phyloP scores from a whole-genome alignment of 2,329 filamentous ascomycete species.

The Beauveria sp. region DNA sequence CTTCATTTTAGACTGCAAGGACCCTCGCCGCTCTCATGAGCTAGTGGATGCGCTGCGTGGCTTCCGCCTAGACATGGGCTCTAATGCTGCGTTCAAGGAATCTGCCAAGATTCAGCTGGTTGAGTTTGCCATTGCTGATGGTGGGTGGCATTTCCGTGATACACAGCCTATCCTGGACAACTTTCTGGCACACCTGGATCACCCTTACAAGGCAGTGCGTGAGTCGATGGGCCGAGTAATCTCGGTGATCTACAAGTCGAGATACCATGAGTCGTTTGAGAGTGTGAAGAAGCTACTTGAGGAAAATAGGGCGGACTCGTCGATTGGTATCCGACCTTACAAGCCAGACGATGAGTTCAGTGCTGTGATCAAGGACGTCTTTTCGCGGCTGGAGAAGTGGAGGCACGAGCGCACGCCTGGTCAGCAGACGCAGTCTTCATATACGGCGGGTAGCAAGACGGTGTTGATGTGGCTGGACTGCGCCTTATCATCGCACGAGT shows the following conservation, averaged over 20 bases:
- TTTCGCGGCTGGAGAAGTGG: constrained; percentile 78
- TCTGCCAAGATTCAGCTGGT: constrained; percentile 91
- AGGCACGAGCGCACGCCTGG: constrained; percentile 75
- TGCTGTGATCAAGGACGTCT: constrained; percentile 64
- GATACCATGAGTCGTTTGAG: constrained; percentile 90
- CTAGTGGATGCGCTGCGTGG: constrained; percentile 73
- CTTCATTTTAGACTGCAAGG: constrained; percentile 78
- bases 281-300: constrained; percentile 69
- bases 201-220: constrained; percentile 95
- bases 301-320: constrained; percentile 70
- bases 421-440: constrained; percentile 87
- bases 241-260: constrained; percentile 78
- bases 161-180: constrained; percentile 83
- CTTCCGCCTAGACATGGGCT: constrained; percentile 88
- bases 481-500: constrained; percentile 85
- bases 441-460: constrained; percentile 94
- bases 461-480: constrained; percentile 92
- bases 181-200: constrained; percentile 85
- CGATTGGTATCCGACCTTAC: constrained; percentile 80
- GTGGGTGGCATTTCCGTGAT: constrained; percentile 92
- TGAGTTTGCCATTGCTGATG: constrained; percentile 78
- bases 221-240: constrained; percentile 90
- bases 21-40: constrained; percentile 81
- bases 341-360: constrained; percentile 67
- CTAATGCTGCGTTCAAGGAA: constrained; percentile 97